These are phyloP conservation scores for Onygenales sp. DNA, from an alignment of 2,329 filamentous ascomycete genomes.

Conservation along the genomic window DNA sequence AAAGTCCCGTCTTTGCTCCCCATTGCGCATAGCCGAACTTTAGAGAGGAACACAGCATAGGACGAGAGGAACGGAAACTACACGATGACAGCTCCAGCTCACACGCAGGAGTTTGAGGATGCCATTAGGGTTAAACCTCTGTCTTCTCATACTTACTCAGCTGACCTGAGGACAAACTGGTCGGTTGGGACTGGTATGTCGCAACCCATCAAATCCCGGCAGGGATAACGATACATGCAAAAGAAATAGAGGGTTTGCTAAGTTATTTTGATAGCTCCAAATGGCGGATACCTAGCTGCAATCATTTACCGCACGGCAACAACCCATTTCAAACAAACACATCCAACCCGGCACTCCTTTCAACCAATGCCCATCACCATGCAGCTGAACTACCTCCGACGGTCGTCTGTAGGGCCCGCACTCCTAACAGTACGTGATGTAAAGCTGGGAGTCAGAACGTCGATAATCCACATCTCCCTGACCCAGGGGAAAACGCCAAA, in stretches of 20 bases:
- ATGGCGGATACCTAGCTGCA: constrained; percentile 1
- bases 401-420: background rate
- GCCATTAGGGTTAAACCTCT: background rate
- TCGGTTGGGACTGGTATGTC: constrained; percentile 1
- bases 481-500: background rate
- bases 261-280: background rate
- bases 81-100: background rate
- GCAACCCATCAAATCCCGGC: background rate
- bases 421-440: constrained; percentile 1
- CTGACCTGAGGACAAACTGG: background rate
- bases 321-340: constrained; percentile 1
- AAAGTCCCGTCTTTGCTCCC: no score
- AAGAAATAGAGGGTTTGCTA: background rate
- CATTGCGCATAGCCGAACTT: no score
- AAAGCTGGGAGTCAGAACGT: background rate
- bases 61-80: background rate
- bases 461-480: background rate
- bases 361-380: constrained; percentile 1
- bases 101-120: background rate
- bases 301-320: background rate
- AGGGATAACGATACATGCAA: no score
- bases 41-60: background rate
- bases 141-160: constrained; percentile 1
- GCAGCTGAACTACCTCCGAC: constrained; percentile 1
- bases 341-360: background rate